These are phyloP conservation scores for Raffaelea albimanens DNA, from an alignment of 2,329 filamentous ascomycete genomes.

Conservation along the genomic window DNA sequence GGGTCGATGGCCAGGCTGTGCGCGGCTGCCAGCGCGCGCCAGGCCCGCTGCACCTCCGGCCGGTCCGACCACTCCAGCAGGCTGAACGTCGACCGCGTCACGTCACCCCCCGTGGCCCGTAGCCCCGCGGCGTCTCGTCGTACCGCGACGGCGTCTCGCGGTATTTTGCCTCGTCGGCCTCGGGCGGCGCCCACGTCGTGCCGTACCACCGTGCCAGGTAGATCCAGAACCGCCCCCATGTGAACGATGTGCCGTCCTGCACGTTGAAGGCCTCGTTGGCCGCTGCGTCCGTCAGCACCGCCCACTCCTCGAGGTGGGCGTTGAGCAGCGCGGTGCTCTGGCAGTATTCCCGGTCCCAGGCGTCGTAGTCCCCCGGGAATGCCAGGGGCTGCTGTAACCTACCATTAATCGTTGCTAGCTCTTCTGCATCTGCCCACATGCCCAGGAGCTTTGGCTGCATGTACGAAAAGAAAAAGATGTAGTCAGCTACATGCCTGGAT, in stretches of 20 bases:
- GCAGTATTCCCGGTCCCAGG: slow-evolving; percentile 33
- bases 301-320: slow-evolving; percentile 39
- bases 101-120: slow-evolving; percentile 31
- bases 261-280: slow-evolving; percentile 39
- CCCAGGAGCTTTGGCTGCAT: no score
- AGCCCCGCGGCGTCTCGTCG: slow-evolving; percentile 20
- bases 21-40: slow-evolving; percentile 31
- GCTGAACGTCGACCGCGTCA: slow-evolving; percentile 25
- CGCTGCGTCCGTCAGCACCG: slow-evolving; percentile 29
- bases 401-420: slow-evolving; percentile 36
- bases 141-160: neutral
- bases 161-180: slow-evolving; percentile 9
- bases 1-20: slow-evolving; percentile 29
- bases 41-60: slow-evolving; percentile 31
- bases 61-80: slow-evolving; percentile 35
- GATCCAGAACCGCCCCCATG: slow-evolving; percentile 38
- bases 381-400: slow-evolving; percentile 27
- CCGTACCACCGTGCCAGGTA: slow-evolving; percentile 34
- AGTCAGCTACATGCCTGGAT: neutral
- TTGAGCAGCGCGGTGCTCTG: slow-evolving; percentile 36
- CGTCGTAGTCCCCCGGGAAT: slow-evolving; percentile 31
- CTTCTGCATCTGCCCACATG: slow-evolving; percentile 39
- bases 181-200: slow-evolving; percentile 24
- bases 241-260: slow-evolving; percentile 32
- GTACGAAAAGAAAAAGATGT: neutral